A percentile compares a stretch with the other conserved stretches of the same genome.
phyloP scores from a whole-genome alignment of 1,284 basidiomycete genomes.

The Moniliophthora roreri region DNA sequence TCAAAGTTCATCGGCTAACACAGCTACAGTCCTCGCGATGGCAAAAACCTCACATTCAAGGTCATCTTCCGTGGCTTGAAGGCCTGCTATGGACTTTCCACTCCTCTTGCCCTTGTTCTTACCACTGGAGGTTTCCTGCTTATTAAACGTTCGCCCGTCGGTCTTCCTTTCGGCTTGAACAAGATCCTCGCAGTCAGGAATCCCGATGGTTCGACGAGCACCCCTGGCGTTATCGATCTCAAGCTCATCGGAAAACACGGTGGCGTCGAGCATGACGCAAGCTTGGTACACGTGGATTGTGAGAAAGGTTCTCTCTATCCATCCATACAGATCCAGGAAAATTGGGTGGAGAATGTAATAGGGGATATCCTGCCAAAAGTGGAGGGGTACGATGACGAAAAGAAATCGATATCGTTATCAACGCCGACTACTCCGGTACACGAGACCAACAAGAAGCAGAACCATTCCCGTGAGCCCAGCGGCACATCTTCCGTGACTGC shows the following conservation, averaged over 20 bases:
- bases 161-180: conserved; percentile 4
- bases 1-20: not conserved
- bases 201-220: conserved; percentile 9
- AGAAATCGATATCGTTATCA: not conserved
- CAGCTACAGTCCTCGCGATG: conserved; percentile 15
- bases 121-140: conserved; percentile 15
- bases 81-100: conserved; percentile 17
- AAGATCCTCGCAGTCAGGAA: conserved; percentile 6
- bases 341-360: conserved; percentile 11
- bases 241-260: conserved; percentile 17
- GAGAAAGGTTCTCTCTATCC: conserved; percentile 9
- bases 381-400: not conserved
- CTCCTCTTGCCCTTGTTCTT: conserved; percentile 16
- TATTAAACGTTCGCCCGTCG: conserved; percentile 10
- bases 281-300: conserved; percentile 17
- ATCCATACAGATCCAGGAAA: conserved; percentile 7
- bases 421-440: not conserved
- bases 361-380: conserved; percentile 13
- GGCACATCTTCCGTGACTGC: not conserved
- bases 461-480: not conserved
- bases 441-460: not conserved
- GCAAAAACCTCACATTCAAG: conserved; percentile 15
- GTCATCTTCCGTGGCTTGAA: conserved; percentile 15
- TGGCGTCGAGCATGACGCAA: conserved; percentile 21
- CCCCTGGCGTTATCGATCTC: conserved; percentile 12